Evolutionary conservation across 2,329 filamentous ascomycete genomes (phyloP).

Genomic region (Thyridium curvatum): DNA sequence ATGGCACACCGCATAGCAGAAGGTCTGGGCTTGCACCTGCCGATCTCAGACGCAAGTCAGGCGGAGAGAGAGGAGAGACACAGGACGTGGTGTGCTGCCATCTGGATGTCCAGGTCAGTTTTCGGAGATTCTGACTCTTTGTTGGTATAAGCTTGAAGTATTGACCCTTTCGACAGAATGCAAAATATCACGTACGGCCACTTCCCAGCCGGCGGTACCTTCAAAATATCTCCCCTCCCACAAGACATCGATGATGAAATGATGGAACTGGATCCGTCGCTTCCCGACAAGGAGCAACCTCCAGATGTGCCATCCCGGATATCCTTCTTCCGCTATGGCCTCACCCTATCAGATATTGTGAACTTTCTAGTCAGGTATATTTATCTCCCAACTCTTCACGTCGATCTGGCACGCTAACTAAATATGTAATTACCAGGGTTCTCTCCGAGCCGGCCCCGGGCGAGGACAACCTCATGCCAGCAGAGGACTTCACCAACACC

Average conservation of each 20-base stretch:
- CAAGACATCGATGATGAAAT: conserved; percentile 1
- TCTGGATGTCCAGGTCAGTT: background rate
- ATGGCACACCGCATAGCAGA: conserved; percentile 44
- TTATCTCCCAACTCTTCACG: too few relatives aligned
- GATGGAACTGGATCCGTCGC: background rate
- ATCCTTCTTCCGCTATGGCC: background rate
- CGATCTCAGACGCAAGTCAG: background rate
- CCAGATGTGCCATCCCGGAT: background rate
- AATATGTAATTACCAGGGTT: too few relatives aligned
- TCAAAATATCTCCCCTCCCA: background rate
- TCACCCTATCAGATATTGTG: background rate
- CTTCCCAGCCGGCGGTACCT: background rate
- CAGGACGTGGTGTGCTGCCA: background rate
- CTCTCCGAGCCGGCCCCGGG: too few relatives aligned
- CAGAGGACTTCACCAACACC: background rate
- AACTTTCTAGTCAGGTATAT: background rate
- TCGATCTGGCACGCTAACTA: too few relatives aligned
- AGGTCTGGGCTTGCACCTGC: conserved; percentile 29
- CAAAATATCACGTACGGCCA: conserved; percentile 1
- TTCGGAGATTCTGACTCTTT: too few relatives aligned
- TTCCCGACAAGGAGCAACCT: background rate
- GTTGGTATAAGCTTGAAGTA: too few relatives aligned
- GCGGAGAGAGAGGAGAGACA: background rate
- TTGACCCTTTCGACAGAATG: background rate
- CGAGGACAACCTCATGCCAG: too few relatives aligned